Percentiles rank a stretch among this genome's conserved stretches.
Evolutionary conservation across 805 yeast species (phyloP).

Genomic region (Kluyveromyces aestuarii): DNA sequence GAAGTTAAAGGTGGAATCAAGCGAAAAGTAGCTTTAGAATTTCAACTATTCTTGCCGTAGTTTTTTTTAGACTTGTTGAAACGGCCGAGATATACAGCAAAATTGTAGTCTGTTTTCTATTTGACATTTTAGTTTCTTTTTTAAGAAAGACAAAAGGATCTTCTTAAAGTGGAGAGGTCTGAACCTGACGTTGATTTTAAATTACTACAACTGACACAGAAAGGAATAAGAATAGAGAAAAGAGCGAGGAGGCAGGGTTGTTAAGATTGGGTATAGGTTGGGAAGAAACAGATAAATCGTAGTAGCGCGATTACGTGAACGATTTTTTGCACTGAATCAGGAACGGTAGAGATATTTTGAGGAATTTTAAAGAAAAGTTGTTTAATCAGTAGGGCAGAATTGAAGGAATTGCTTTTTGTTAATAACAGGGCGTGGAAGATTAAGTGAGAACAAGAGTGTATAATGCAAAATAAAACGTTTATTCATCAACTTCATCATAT

Average conservation of each 20-base stretch:
- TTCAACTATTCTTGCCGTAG: no score
- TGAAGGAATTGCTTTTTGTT: background rate
- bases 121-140: background rate
- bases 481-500: slow-evolving; percentile 25
- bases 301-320: no score
- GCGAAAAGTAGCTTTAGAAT: no score
- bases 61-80: no score
- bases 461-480: slow-evolving; percentile 20
- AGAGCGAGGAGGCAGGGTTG: background rate
- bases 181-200: background rate
- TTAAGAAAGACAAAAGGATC: background rate
- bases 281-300: no score
- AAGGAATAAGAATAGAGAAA: no score
- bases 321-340: no score
- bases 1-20: no score
- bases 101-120: background rate
- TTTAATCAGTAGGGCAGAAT: background rate
- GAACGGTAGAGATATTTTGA: background rate
- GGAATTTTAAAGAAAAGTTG: background rate
- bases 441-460: background rate
- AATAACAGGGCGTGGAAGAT: background rate
- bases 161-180: background rate
- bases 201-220: background rate
- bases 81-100: background rate
- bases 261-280: background rate